Evolutionary conservation across 495 filamentous ascomycete species (phyloP).

Genomic region (Aspergillus olivimuriae): DNA sequence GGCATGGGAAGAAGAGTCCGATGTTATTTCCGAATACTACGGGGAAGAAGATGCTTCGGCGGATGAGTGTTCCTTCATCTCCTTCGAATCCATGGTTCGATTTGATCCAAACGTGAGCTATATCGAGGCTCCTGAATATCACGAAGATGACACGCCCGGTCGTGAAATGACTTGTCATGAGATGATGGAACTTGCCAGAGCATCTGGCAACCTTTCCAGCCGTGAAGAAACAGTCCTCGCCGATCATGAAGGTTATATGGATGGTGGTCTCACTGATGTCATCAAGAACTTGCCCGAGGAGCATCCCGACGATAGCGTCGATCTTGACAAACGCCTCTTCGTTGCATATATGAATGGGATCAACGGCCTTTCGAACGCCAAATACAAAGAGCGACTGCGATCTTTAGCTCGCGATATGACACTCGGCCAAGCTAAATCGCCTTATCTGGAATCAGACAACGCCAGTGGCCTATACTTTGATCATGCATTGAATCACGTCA

Average conservation of each 20-base stretch:
- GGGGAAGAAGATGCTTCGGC: constrained; percentile 30
- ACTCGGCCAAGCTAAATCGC: constrained; percentile 24
- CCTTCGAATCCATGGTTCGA: constrained; percentile 33
- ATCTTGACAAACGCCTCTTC: constrained; percentile 36
- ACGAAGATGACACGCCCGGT: constrained; percentile 20
- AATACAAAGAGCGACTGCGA: constrained; percentile 31
- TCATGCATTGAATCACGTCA: constrained; percentile 33
- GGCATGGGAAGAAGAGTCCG: constrained; percentile 30
- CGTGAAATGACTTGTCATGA: constrained; percentile 38
- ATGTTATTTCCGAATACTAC: constrained; percentile 25
- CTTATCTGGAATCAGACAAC: constrained; percentile 32
- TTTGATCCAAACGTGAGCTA: constrained; percentile 35
- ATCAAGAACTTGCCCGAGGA: constrained; percentile 29
- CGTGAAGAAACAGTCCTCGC: constrained; percentile 8
- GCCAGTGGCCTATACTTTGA: constrained; percentile 33
- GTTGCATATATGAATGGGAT: constrained; percentile 43
- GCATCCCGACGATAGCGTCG: constrained; percentile 32
- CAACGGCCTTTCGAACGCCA: constrained; percentile 27
- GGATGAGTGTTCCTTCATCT: constrained; percentile 37
- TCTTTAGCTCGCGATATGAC: constrained; percentile 32
- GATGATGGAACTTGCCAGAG: constrained; percentile 33
- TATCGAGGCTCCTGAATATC: constrained; percentile 26
- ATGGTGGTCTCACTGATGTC: constrained; percentile 15
- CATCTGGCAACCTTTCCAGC: constrained; percentile 14
- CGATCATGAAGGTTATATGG: constrained; percentile 14